These are phyloP conservation scores for Talaromyces adpressus DNA, from an alignment of 495 filamentous ascomycete genomes.

Conservation along the genomic window DNA sequence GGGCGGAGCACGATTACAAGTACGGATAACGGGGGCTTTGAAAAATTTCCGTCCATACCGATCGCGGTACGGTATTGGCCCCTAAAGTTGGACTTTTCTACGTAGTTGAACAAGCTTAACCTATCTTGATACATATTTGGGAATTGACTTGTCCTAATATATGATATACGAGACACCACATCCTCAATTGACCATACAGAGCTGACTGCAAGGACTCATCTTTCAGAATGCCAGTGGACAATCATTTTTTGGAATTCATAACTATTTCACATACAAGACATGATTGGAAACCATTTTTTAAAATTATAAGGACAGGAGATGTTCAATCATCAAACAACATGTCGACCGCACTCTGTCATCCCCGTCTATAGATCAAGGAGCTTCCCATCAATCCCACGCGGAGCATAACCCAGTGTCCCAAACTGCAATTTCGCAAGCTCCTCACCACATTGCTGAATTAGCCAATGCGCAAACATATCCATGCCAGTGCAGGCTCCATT, in stretches of 20 bases:
- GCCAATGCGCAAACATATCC: constrained; percentile 32
- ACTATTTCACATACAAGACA: too few species aligned
- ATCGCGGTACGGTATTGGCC: not conserved
- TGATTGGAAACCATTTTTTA: too few species aligned
- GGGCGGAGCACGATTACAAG: not conserved
- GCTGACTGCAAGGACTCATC: too few species aligned
- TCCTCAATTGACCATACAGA: too few species aligned
- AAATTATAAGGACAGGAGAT: not conserved
- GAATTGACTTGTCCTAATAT: too few species aligned
- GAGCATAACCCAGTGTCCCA: constrained; percentile 12
- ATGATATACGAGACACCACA: too few species aligned
- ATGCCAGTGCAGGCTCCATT: constrained; percentile 27
- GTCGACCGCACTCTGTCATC: too few species aligned
- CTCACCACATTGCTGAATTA: constrained; percentile 20
- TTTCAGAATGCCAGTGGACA: not conserved
- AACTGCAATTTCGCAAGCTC: constrained; percentile 11
- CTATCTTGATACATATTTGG: too few species aligned
- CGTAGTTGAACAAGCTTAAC: too few species aligned
- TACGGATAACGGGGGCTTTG: not conserved
- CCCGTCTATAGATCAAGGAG: not conserved
- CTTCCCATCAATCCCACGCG: constrained; percentile 10
- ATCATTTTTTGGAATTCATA: not conserved
- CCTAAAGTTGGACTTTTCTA: too few species aligned
- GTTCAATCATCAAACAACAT: not conserved
- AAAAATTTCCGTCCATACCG: not conserved